These are phyloP conservation scores for Geotrichum restrictum DNA, from an alignment of 1,139 yeast genomes.

Conservation along the genomic window DNA sequence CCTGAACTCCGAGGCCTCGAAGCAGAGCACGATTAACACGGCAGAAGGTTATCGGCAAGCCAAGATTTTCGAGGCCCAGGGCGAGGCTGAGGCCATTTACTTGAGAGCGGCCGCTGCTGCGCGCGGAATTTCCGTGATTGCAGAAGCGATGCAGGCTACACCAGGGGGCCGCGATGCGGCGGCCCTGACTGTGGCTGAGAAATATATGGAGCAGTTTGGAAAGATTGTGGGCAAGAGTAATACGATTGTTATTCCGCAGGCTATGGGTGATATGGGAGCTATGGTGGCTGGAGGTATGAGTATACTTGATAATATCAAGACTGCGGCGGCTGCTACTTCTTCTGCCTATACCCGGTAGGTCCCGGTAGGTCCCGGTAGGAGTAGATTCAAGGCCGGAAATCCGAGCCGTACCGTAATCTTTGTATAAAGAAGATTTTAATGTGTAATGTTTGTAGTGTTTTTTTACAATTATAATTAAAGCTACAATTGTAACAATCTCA, in stretches of 20 bases:
- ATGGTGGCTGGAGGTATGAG: conserved; percentile 76
- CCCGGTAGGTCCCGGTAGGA: too few relatives aligned
- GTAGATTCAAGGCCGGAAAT: too few relatives aligned
- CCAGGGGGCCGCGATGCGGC: conserved; percentile 77
- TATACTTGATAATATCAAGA: conserved; percentile 55
- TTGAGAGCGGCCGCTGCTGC: conserved; percentile 76
- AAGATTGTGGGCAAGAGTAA: conserved; percentile 78
- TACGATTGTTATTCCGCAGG: conserved; percentile 73
- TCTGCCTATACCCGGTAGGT: too few relatives aligned
- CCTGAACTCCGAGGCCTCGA: conserved; percentile 65
- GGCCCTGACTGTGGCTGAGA: conserved; percentile 74
- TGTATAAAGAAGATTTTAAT: too few relatives aligned
- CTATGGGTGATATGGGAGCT: conserved; percentile 67
- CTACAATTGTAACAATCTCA: too few relatives aligned
- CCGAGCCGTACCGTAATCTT: too few relatives aligned
- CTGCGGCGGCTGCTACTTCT: background rate
- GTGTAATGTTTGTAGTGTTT: too few relatives aligned
- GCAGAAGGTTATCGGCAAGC: conserved; percentile 74
- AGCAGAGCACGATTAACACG: conserved; percentile 57
- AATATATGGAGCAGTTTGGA: conserved; percentile 76
- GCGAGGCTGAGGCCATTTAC: conserved; percentile 66
- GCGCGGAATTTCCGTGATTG: conserved; percentile 59
- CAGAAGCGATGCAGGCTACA: conserved; percentile 61
- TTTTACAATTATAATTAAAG: too few relatives aligned
- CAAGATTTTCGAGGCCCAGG: conserved; percentile 67